A percentile compares a stretch with the other conserved stretches of the same genome.
Conservation (phyloP, 1,139 yeast genomes). For the Saccharomyces hybrid region DNA sequence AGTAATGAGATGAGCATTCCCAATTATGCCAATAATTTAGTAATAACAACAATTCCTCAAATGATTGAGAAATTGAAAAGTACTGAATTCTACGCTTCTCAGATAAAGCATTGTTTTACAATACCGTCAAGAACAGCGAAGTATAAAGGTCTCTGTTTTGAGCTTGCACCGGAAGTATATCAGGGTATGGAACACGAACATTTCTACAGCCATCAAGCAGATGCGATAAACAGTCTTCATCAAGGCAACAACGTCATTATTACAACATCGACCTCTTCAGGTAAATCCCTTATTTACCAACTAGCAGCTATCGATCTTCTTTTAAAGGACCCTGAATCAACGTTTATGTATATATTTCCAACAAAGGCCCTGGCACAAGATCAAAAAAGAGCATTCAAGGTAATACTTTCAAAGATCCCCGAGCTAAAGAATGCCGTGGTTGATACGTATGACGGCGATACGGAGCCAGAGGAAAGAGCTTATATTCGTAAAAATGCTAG, state of each 20-base stretch:
- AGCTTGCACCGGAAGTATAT: slow-evolving; percentile 40
- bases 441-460: slow-evolving; percentile 92
- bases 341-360: slow-evolving; percentile 86
- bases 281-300: slow-evolving; percentile 87
- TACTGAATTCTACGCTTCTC: slow-evolving; percentile 48
- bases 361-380: slow-evolving; percentile 97
- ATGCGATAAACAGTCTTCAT: slow-evolving; percentile 55
- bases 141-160: slow-evolving; percentile 36
- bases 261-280: slow-evolving; percentile 91
- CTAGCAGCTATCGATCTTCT: slow-evolving; percentile 60
- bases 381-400: slow-evolving; percentile 70
- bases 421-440: slow-evolving; percentile 33
- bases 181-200: slow-evolving; percentile 42
- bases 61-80: slow-evolving; percentile 43
- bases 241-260: slow-evolving; percentile 62
- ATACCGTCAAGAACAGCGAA: slow-evolving; percentile 41
- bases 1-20: slow-evolving; percentile 15
- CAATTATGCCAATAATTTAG: slow-evolving; percentile 28
- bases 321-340: slow-evolving; percentile 44
- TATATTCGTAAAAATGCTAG: slow-evolving; percentile 55
- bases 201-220: slow-evolving; percentile 74
- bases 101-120: slow-evolving; percentile 43
- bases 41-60: slow-evolving; percentile 30
- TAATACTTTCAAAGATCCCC: slow-evolving; percentile 44
- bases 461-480: slow-evolving; percentile 48